A percentile compares a stretch with the other conserved stretches of the same genome.
Conservation (phyloP, 805 yeast genomes). For the Cyberlindnera japonica region DNA sequence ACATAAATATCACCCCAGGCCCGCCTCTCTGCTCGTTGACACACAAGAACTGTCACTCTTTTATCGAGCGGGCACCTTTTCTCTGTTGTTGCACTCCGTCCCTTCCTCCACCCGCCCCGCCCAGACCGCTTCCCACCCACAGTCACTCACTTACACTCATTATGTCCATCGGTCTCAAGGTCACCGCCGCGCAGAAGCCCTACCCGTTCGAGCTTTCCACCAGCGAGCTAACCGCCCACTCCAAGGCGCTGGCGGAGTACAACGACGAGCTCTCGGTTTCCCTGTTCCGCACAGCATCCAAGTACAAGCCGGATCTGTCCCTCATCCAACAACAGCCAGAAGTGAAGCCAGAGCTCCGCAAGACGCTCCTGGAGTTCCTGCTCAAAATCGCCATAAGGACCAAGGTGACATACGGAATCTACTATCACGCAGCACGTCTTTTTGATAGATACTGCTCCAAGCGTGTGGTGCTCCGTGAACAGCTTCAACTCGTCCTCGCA, state of each 20-base stretch:
- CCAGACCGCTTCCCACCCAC: neutral
- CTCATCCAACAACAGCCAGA: slow-evolving; percentile 88
- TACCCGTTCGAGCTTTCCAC: slow-evolving; percentile 50
- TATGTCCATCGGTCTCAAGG: slow-evolving; percentile 32
- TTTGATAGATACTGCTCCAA: slow-evolving; percentile 91
- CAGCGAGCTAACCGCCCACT: slow-evolving; percentile 47
- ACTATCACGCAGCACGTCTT: slow-evolving; percentile 65
- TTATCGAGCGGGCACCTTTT: no score
- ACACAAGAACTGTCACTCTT: neutral
- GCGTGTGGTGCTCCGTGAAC: slow-evolving; percentile 79
- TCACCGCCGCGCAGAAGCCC: slow-evolving; percentile 42
- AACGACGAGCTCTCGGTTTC: slow-evolving; percentile 44
- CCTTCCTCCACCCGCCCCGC: neutral
- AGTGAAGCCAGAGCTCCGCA: slow-evolving; percentile 67
- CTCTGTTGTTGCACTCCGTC: neutral
- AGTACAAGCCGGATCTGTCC: slow-evolving; percentile 49
- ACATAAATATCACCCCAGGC: slow-evolving; percentile 6
- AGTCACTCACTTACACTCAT: slow-evolving; percentile 2
- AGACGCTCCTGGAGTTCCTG: slow-evolving; percentile 72
- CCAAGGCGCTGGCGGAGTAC: slow-evolving; percentile 45
- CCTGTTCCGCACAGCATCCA: slow-evolving; percentile 34
- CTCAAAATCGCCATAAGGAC: slow-evolving; percentile 65
- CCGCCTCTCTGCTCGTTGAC: neutral
- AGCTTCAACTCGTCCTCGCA: slow-evolving; percentile 85
- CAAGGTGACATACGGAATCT: slow-evolving; percentile 62